Conservation (phyloP, 371 early-diverging fungal species). For the Mucor racemosus region DNA sequence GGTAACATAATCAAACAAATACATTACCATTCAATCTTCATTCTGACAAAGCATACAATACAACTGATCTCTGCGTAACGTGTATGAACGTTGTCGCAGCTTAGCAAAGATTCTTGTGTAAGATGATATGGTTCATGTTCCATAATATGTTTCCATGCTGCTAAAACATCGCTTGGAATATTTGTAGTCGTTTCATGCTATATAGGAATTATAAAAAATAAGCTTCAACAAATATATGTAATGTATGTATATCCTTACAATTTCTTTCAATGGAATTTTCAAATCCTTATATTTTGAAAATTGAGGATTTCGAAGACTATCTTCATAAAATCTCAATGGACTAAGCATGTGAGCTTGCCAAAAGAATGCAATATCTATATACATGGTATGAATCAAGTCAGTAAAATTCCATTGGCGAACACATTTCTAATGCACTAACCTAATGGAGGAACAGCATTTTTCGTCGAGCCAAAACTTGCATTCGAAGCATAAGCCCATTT, state of each 20-base stretch:
- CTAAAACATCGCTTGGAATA: background rate
- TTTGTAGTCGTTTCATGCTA: background rate
- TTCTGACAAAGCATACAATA: background rate
- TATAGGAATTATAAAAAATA: too few species aligned
- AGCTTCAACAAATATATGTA: too few species aligned
- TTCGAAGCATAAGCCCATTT: slow-evolving; percentile 6
- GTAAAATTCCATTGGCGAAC: too few species aligned
- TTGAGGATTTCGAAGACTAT: background rate
- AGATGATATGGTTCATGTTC: background rate
- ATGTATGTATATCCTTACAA: too few species aligned
- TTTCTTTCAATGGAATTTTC: slow-evolving; percentile 5
- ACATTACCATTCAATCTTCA: background rate
- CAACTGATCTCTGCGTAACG: background rate
- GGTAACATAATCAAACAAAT: background rate
- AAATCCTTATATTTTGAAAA: background rate
- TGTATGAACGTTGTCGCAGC: background rate
- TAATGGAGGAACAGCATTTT: background rate
- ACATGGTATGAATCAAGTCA: too few species aligned
- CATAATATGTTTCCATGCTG: background rate
- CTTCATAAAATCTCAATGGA: slow-evolving; percentile 25
- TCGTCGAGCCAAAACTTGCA: too few species aligned
- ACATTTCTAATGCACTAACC: background rate
- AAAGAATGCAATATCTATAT: too few species aligned
- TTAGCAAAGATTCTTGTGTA: background rate
- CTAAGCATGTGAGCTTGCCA: slow-evolving; percentile 25